Evolutionary conservation across 2,329 filamentous ascomycete species (phyloP), one percentile per base, ranked within the genome.

Genomic region (Penicillium crustosum): DNA sequence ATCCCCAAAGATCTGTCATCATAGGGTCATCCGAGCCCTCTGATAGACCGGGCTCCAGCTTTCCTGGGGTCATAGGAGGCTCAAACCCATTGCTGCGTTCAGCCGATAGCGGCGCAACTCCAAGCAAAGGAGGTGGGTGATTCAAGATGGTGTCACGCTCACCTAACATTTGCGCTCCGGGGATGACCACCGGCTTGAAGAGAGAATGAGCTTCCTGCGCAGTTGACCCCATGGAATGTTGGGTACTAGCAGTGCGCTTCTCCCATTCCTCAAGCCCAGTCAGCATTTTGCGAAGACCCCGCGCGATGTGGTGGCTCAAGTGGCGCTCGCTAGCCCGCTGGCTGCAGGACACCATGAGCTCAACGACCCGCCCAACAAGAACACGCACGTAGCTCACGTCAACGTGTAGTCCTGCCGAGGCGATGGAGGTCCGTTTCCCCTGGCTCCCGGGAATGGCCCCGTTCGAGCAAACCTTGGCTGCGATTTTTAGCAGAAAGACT

Each of bases 401-500:
- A 17, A 76, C 73, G 17, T 63, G 61, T 21, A 76, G 57, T 3
- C 67, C 70, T 6, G 73, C 74, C 3, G 73, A 72, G 5, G 74
- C 72, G 48, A 76, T 75, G 6, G 74, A 76, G 36, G 74, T 75
- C 1, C 71, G 72, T 55, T 75, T 72, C 29, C 68, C 72, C 13
- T 68, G 68, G 17, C 67, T 68, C 2, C 73, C 73, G 33, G 71
- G 70, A 7, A 69, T 65, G 23, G 58, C 19, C 19, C 73, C 65
- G 29, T 60, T 68, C 4, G 73, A 73, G 56, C 71, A 75, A 44
- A 68, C 62, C 45, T 79, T 74, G 64, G 79, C 70, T 55, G 75
- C 71, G 19, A 79, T 76, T 56, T 79, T 79, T 43, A 79, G 62
- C 8, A 80, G 66, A 50, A 80, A 80, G 9, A 79, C 77, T 7